A percentile compares a stretch with the other conserved stretches of the same genome.
Conservation (phyloP, 805 yeast species). For the Ogataea salicorniae region DNA sequence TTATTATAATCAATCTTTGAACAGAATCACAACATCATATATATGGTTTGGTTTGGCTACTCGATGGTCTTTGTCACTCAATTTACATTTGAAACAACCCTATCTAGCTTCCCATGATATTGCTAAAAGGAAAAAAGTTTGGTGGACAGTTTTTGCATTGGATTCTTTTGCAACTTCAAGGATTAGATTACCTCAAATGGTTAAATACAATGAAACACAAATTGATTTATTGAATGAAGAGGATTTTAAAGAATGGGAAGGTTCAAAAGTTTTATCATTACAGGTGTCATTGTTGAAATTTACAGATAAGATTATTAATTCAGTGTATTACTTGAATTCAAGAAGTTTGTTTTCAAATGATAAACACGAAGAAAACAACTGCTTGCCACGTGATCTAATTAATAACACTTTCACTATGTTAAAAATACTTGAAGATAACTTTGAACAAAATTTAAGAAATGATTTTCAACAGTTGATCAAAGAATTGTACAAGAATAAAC, state of each 20-base stretch:
- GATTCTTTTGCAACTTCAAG: conserved; percentile 35
- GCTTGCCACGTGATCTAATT: conserved; percentile 15
- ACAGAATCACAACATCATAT: conserved; percentile 32
- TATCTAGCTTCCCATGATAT: conserved; percentile 16
- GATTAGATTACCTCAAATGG: conserved; percentile 33
- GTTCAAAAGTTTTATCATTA: conserved; percentile 23
- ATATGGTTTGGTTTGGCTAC: conserved; percentile 33
- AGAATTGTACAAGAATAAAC: conserved; percentile 15
- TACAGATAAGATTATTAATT: conserved; percentile 28
- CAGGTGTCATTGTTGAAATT: conserved; percentile 26
- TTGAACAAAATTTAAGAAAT: conserved; percentile 14
- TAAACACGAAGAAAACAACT: conserved; percentile 16
- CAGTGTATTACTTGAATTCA: conserved; percentile 28
- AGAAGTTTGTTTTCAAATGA: conserved; percentile 21
- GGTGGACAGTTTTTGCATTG: conserved; percentile 37
- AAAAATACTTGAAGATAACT: conserved; percentile 20
- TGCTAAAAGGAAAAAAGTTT: conserved; percentile 31
- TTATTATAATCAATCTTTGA: conserved; percentile 32
- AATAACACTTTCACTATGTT: conserved; percentile 17
- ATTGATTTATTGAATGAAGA: conserved; percentile 24
- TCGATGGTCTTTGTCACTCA: conserved; percentile 28
- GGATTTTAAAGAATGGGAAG: conserved; percentile 28
- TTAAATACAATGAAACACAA: conserved; percentile 29
- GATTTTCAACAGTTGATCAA: conserved; percentile 18
- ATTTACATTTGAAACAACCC: conserved; percentile 27